Base-by-base conservation (phyloP, 2,329 filamentous ascomycete species). In the Talaromyces pinophilus region DNA sequence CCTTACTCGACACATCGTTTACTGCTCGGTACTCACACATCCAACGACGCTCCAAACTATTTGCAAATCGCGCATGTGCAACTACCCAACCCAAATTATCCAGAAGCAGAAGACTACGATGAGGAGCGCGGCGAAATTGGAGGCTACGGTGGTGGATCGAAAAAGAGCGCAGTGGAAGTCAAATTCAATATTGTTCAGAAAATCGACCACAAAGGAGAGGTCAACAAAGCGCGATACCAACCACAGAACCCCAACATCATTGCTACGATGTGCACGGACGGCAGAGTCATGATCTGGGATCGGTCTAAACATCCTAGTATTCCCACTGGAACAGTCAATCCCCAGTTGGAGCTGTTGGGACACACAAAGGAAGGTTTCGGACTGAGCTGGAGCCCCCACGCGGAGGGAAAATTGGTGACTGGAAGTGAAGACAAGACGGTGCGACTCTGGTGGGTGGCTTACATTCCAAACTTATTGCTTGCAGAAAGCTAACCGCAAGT, bases 181-280 rank as follows among this genome's bases (percentile, higher is more conserved):
- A 93, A 92, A 74, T 97, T 96, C 83, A 90, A 91, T 70, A 91
- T 99, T 73, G 90, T 95, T 62, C 95, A 99, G 79, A 95, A 92
- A 79, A 99, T 99, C 76, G 91, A 96, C 77, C 95, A 99, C 77
- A 93, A 93, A 17, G 92, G 92, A 69, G 95, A 99, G 79, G 93
- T 99, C 76, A 99, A 99, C 85, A 99, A 98, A 83, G 96, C 95
- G 17, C 90, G 95, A 71, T 98, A 98, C 77, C 93, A 97, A 80
- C 95, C 95, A 13, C 94, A 98, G 78, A 99, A 99, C 75, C 93
- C 94, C 5, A 93, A 99, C 74, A 89, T 99, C 66, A 96, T 99
- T 73, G 95, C 95, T 2, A 97, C 95, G 0, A 89, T 97, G 80
- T 93, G 92, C 70, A 88, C 92, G 7, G 92, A 97, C 77, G 91